Evolutionary conservation across 345 rosid genomes (phyloP).

Genomic region (Sisymbrium irio): DNA sequence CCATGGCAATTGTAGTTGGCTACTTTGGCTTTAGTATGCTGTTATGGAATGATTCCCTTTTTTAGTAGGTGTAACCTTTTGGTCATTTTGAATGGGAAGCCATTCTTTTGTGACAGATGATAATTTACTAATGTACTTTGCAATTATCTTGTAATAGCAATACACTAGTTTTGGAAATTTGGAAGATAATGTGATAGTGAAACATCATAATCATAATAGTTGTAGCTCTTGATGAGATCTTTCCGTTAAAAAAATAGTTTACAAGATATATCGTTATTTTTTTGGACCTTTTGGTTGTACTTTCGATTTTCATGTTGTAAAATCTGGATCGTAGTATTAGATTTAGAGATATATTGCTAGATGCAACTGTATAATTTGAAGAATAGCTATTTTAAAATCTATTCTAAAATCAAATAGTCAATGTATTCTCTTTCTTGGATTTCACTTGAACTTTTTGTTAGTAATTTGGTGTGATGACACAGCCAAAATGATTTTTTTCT

Average conservation of each 20-base stretch:
- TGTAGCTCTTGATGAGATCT: not conserved
- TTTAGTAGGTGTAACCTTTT: not conserved
- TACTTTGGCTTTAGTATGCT: not conserved
- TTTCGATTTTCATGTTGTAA: not conserved
- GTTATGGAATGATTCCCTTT: constrained; percentile 5
- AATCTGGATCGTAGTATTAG: not conserved
- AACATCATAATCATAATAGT: not conserved
- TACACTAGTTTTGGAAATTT: not conserved
- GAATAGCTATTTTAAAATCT: not conserved
- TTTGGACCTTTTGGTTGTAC: not conserved
- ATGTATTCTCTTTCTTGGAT: not conserved
- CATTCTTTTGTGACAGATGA: not conserved
- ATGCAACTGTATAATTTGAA: not conserved
- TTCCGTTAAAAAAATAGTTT: not conserved
- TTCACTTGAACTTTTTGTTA: not conserved
- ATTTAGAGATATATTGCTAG: too few relatives aligned
- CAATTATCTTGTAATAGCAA: not conserved
- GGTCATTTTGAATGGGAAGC: not conserved
- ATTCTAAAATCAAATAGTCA: not conserved
- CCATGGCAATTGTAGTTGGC: not conserved
- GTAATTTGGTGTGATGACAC: not conserved
- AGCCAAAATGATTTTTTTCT: too few relatives aligned
- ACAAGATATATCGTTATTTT: not conserved
- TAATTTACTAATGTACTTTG: not conserved
- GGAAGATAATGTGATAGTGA: not conserved